A percentile compares a stretch with the other conserved stretches of the same genome.
These are phyloP conservation scores for Viola pubescens DNA, from an alignment of 441 rosid genomes.

Conservation along the genomic window DNA sequence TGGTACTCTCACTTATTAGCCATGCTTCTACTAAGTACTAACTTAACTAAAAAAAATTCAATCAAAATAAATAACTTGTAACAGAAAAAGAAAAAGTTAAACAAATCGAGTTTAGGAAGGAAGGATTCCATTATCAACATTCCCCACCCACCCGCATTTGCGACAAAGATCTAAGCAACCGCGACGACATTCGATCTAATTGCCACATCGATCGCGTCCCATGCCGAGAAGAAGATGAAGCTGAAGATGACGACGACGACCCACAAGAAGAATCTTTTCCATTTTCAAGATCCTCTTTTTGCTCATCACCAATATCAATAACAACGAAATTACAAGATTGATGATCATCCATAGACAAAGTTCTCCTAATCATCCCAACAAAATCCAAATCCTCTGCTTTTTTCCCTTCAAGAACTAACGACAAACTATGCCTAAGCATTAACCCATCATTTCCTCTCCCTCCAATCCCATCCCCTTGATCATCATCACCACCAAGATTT, in stretches of 20 bases:
- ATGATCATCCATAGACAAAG: conserved; percentile 44
- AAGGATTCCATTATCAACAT: conserved; percentile 14
- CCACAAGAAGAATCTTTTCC: conserved; percentile 1
- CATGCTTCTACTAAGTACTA: too few species aligned
- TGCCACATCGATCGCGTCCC: conserved; percentile 15
- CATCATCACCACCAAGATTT: neutral
- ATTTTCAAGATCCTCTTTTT: neutral
- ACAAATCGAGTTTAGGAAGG: conserved; percentile 14
- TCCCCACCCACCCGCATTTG: conserved; percentile 21
- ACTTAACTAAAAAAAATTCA: too few species aligned
- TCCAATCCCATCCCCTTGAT: neutral
- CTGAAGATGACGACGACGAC: neutral
- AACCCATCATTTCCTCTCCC: conserved; percentile 1
- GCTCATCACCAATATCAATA: conserved; percentile 4
- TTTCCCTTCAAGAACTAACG: conserved; percentile 23
- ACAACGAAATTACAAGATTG: conserved; percentile 23
- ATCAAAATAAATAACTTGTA: neutral
- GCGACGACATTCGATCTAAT: conserved; percentile 27
- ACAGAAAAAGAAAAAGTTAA: neutral
- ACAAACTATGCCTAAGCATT: conserved; percentile 21
- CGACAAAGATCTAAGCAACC: conserved; percentile 28
- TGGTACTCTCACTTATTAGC: too few species aligned
- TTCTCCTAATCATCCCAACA: conserved; percentile 21
- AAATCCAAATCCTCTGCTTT: conserved; percentile 3
- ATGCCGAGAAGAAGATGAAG: neutral